A percentile compares a stretch with the other conserved stretches of the same genome.
Evolutionary conservation across 345 rosid genomes (phyloP).

Genomic region (Pugionium cornutum): DNA sequence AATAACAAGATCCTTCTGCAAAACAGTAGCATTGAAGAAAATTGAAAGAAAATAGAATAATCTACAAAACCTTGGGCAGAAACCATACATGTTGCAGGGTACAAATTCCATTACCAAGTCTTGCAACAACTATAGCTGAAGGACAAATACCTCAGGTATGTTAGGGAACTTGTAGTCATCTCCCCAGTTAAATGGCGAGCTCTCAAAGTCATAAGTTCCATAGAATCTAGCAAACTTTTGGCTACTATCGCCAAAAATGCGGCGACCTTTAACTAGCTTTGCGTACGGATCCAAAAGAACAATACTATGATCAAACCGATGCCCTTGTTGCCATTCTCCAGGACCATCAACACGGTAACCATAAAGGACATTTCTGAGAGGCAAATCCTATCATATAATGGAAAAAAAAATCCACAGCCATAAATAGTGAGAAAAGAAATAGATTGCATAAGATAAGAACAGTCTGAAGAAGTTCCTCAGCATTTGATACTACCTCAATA

Average conservation of each 20-base stretch:
- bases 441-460: neutral
- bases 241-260: conserved; percentile 66
- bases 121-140: conserved; percentile 5
- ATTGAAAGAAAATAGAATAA: neutral
- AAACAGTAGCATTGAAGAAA: conserved; percentile 26
- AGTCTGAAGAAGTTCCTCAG: neutral
- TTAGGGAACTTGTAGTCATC: conserved; percentile 64
- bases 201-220: conserved; percentile 87
- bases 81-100: neutral
- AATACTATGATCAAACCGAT: conserved; percentile 65
- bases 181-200: conserved; percentile 85
- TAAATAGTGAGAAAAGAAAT: conserved; percentile 14
- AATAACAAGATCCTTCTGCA: conserved; percentile 88
- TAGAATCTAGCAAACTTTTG: conserved; percentile 60
- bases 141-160: conserved; percentile 67
- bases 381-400: conserved; percentile 64
- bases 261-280: conserved; percentile 82
- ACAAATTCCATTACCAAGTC: neutral
- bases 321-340: conserved; percentile 74
- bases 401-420: neutral
- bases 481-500: conserved; percentile 54
- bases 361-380: conserved; percentile 66
- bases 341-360: conserved; percentile 93
- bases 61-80: neutral
- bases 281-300: conserved; percentile 89